phyloP scores from a whole-genome alignment of 371 early-diverging fungal genomes.

The Lichtheimia hyalospora region DNA sequence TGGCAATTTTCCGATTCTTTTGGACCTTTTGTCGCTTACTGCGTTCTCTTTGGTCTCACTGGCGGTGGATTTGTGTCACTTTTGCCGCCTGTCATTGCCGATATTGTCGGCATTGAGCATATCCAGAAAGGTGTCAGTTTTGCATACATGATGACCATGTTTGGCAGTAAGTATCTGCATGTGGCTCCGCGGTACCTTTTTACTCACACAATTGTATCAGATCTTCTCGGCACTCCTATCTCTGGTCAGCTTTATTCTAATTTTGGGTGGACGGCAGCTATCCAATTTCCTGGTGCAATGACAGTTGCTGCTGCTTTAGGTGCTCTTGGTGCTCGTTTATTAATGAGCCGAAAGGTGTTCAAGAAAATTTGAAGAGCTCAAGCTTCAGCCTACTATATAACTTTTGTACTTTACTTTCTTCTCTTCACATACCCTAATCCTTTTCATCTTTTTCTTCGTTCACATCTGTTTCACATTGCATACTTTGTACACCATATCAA shows the following conservation, averaged over 20 bases:
- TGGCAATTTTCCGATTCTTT: constrained; percentile 62
- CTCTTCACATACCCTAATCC: not conserved
- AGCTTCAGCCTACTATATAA: too few relatives aligned
- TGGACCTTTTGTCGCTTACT: constrained; percentile 47
- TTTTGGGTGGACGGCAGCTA: constrained; percentile 47
- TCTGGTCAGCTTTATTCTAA: constrained; percentile 43
- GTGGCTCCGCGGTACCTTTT: too few relatives aligned
- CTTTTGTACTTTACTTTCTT: not conserved
- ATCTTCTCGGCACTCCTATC: constrained; percentile 49
- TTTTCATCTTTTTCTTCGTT: not conserved
- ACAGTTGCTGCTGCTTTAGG: constrained; percentile 30
- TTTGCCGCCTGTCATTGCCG: constrained; percentile 45
- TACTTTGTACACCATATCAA: too few relatives aligned
- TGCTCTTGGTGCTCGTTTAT: constrained; percentile 11
- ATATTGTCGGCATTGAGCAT: constrained; percentile 44
- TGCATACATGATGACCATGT: constrained; percentile 36
- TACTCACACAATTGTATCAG: not conserved
- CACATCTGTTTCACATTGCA: too few relatives aligned
- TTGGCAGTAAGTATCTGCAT: constrained; percentile 16
- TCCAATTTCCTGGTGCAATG: constrained; percentile 51
- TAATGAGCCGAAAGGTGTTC: constrained; percentile 10
- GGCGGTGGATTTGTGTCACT: constrained; percentile 49
- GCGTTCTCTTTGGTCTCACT: constrained; percentile 45
- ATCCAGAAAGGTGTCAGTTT: constrained; percentile 43
- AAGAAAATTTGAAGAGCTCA: not conserved